Evolutionary conservation across 1,284 basidiomycete species (phyloP).

Genomic region (Naganishia sp.): DNA sequence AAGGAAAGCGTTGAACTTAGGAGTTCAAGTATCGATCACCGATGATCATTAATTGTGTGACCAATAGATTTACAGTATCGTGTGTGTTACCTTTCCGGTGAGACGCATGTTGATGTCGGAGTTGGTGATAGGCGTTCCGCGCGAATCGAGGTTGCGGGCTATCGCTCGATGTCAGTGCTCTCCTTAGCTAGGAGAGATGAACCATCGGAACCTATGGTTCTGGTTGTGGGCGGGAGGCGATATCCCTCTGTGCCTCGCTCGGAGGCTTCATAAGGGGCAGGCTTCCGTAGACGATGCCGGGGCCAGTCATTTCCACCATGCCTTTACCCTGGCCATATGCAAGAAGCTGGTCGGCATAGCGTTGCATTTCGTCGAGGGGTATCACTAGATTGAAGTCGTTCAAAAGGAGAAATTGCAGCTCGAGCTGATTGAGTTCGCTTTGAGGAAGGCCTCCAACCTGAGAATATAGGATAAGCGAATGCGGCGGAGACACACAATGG

Average conservation of each 20-base stretch:
- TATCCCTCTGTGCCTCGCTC: constrained; percentile 13
- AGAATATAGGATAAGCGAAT: neutral
- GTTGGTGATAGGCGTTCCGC: too few relatives aligned
- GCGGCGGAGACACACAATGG: neutral
- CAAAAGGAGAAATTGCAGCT: constrained; percentile 92
- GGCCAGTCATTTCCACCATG: constrained; percentile 15
- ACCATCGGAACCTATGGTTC: neutral
- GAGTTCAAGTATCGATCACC: too few relatives aligned
- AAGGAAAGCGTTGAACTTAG: too few relatives aligned
- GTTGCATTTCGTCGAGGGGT: constrained; percentile 86
- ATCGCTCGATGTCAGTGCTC: too few relatives aligned
- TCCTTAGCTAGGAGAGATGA: too few relatives aligned
- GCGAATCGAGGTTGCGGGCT: too few relatives aligned
- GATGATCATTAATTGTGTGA: too few relatives aligned
- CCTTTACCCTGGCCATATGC: constrained; percentile 53
- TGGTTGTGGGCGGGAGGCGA: neutral
- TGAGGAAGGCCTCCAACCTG: constrained; percentile 93
- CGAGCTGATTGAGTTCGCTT: constrained; percentile 91
- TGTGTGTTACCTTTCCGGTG: neutral
- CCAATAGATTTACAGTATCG: too few relatives aligned
- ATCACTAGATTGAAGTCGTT: constrained; percentile 94
- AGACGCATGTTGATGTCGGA: neutral
- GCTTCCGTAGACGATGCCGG: constrained; percentile 18
- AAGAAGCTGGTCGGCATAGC: constrained; percentile 84
- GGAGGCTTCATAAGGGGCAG: constrained; percentile 15